Percentiles rank a stretch among this genome's conserved stretches.
Evolutionary conservation across 2,329 filamentous ascomycete species (phyloP).

Genomic region (Fusarium buxicola): DNA sequence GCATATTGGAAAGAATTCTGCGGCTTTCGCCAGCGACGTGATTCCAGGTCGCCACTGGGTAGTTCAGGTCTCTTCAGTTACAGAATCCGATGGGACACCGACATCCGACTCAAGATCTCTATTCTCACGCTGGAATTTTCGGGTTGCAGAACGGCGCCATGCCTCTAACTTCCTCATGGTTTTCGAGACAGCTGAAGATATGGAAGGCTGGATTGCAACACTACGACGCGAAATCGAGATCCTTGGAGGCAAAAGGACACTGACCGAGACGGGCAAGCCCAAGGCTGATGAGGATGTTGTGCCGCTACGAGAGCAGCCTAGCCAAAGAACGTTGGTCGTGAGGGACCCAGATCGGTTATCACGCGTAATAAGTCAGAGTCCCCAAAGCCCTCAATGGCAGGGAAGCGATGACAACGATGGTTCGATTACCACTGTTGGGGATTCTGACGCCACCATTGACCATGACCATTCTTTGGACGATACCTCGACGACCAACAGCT

Average conservation of each 20-base stretch:
- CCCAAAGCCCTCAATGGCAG: constrained; percentile 30
- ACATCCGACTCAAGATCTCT: constrained; percentile 68
- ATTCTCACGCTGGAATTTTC: constrained; percentile 72
- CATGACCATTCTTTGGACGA: constrained; percentile 63
- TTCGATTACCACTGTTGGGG: constrained; percentile 27
- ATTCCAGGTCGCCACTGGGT: constrained; percentile 87
- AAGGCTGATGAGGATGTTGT: constrained; percentile 55
- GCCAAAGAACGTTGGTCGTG: constrained; percentile 61
- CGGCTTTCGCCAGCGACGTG: constrained; percentile 82
- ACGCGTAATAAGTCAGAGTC: constrained; percentile 39
- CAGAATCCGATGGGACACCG: constrained; percentile 67
- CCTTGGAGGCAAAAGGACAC: constrained; percentile 73
- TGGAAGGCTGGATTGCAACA: constrained; percentile 79
- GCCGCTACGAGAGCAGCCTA: constrained; percentile 54
- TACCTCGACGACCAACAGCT: constrained; percentile 67
- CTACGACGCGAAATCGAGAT: constrained; percentile 77
- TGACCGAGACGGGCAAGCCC: constrained; percentile 69
- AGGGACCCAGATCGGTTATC: constrained; percentile 62
- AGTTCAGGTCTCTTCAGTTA: constrained; percentile 76
- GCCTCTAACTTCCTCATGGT: constrained; percentile 77
- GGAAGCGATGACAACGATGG: constrained; percentile 23
- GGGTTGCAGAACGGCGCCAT: constrained; percentile 63
- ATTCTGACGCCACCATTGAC: constrained; percentile 50
- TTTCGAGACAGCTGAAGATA: constrained; percentile 77
- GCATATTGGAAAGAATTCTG: constrained; percentile 78